Conservation (phyloP, 192 early-diverging fungal genomes). For the Geranomyces variabilis region DNA sequence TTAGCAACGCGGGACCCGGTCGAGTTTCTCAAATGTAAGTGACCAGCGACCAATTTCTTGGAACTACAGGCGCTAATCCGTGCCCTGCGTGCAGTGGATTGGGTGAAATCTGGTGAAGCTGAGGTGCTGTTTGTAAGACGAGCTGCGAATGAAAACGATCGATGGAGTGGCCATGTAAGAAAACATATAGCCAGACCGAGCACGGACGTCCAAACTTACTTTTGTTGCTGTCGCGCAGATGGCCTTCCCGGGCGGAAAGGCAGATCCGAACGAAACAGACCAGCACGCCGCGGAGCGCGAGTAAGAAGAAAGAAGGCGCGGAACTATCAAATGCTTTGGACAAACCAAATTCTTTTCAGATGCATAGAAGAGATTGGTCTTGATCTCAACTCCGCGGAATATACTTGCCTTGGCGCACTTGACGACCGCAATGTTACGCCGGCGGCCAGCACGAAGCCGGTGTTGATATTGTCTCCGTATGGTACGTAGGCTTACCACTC, state of each 20-base stretch:
- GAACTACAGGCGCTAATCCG: no score
- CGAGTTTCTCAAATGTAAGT: slow-evolving; percentile 20
- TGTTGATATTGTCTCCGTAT: slow-evolving; percentile 27
- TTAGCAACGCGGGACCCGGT: slow-evolving; percentile 2
- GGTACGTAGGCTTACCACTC: background rate
- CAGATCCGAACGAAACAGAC: slow-evolving; percentile 34
- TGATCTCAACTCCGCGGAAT: slow-evolving; percentile 24
- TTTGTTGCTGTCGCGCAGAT: slow-evolving; percentile 15
- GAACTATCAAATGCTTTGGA: background rate
- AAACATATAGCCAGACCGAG: background rate
- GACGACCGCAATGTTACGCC: slow-evolving; percentile 34
- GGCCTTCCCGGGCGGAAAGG: slow-evolving; percentile 43
- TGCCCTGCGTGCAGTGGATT: slow-evolving; percentile 17
- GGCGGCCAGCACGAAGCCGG: slow-evolving; percentile 13
- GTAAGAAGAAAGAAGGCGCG: background rate
- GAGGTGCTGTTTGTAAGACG: slow-evolving; percentile 35
- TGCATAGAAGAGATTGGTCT: slow-evolving; percentile 38
- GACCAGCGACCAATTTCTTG: background rate
- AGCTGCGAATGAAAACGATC: slow-evolving; percentile 24
- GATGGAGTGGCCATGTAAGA: slow-evolving; percentile 43
- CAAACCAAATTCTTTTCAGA: background rate
- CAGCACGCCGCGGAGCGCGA: slow-evolving; percentile 37
- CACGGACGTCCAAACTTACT: background rate
- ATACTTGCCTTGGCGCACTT: slow-evolving; percentile 32
- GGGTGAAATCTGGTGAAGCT: slow-evolving; percentile 22